phyloP scores from a whole-genome alignment of 2,329 filamentous ascomycete species.

The Didymella keratinophila region DNA sequence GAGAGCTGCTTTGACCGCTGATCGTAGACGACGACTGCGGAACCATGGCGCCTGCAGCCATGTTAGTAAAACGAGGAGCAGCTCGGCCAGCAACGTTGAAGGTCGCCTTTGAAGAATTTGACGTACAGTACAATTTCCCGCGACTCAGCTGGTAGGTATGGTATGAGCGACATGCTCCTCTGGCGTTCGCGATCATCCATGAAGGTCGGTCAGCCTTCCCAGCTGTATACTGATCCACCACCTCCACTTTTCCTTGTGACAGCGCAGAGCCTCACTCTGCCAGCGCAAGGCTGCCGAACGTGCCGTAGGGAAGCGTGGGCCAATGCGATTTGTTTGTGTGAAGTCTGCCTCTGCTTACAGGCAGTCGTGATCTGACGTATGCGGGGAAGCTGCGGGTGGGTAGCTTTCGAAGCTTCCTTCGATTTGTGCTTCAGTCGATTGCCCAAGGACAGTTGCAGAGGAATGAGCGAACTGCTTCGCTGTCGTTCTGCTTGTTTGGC shows the following conservation, averaged over 20 bases:
- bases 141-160: conserved; percentile 75
- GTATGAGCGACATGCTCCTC: conserved; percentile 72
- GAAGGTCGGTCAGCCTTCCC: conserved; percentile 4
- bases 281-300: conserved; percentile 15
- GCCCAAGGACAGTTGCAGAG: conserved; percentile 25
- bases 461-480: conserved; percentile 23
- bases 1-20: conserved; percentile 83
- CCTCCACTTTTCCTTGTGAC: conserved; percentile 19
- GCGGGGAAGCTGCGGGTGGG: conserved; percentile 35
- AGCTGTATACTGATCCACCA: conserved; percentile 7
- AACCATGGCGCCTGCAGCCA: conserved; percentile 78
- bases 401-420: conserved; percentile 14
- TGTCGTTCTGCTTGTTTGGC: conserved; percentile 19
- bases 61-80: conserved; percentile 22
- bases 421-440: conserved; percentile 23
- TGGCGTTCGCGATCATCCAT: conserved; percentile 46
- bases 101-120: background rate
- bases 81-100: background rate
- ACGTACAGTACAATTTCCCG: conserved; percentile 82
- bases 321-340: conserved; percentile 15
- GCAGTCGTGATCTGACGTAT: conserved; percentile 17
- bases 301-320: conserved; percentile 2
- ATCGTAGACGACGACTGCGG: conserved; percentile 92
- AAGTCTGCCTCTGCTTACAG: conserved; percentile 5
- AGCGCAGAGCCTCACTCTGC: conserved; percentile 13